A percentile compares a stretch with the other conserved stretches of the same genome.
phyloP scores from a whole-genome alignment of 2,329 filamentous ascomycete species.

The Hymenoscyphus infarciens region DNA sequence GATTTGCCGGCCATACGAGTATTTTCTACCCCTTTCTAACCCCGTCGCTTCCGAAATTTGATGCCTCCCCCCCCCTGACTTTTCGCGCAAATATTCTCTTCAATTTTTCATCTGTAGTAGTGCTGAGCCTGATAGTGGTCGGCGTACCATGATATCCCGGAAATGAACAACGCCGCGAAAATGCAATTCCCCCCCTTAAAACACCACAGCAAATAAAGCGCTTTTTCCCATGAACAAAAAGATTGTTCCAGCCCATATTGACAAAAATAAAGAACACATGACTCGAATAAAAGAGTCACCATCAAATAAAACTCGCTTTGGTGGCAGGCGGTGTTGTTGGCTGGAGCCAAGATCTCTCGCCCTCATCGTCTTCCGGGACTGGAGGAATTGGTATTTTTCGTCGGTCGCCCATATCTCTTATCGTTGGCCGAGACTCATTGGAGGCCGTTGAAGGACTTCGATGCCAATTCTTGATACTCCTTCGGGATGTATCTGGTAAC shows the following conservation, averaged over 20 bases:
- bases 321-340: conserved; percentile 7
- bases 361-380: conserved; percentile 8
- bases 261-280: conserved; percentile 4
- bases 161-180: not conserved
- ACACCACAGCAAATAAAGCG: not conserved
- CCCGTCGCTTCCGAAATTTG: not conserved
- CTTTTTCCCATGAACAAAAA: not conserved
- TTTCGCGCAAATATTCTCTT: not conserved
- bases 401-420: conserved; percentile 5
- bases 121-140: conserved; percentile 2
- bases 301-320: conserved; percentile 8
- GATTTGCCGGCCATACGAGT: not conserved
- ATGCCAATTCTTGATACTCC: conserved; percentile 12
- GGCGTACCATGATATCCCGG: not conserved
- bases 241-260: not conserved
- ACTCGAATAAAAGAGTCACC: not conserved
- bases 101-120: not conserved
- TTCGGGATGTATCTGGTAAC: conserved; percentile 13
- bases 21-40: not conserved
- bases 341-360: conserved; percentile 6
- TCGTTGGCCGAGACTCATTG: not conserved
- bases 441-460: conserved; percentile 1
- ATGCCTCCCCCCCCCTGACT: not conserved
- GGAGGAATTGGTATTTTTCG: conserved; percentile 3
- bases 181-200: not conserved